These are phyloP conservation scores for Colletotrichum karsti DNA, from an alignment of 2,329 filamentous ascomycete genomes.

Conservation along the genomic window DNA sequence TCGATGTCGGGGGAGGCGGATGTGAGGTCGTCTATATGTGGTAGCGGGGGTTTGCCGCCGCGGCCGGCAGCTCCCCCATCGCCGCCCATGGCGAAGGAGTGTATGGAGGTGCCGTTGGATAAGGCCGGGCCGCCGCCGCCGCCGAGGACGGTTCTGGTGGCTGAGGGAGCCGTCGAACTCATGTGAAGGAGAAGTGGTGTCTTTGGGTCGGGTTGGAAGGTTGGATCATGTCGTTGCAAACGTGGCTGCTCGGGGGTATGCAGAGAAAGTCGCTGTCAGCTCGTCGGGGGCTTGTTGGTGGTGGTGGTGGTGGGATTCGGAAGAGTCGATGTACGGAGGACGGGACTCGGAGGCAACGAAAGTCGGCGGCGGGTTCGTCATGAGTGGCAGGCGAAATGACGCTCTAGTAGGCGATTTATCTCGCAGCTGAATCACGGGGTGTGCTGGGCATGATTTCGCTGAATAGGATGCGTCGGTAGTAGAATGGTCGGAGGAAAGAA, in stretches of 20 bases:
- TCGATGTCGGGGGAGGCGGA: slow-evolving; percentile 56
- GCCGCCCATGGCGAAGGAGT: slow-evolving; percentile 27
- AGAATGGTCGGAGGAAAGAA: slow-evolving; percentile 14
- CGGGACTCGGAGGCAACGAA: slow-evolving; percentile 19
- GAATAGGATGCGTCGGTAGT: background rate
- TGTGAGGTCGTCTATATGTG: slow-evolving; percentile 63
- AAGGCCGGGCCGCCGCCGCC: slow-evolving; percentile 24
- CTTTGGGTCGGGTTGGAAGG: background rate
- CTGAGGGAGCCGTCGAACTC: slow-evolving; percentile 25
- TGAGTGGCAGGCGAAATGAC: slow-evolving; percentile 23
- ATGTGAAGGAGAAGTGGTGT: slow-evolving; percentile 23
- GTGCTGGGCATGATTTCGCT: slow-evolving; percentile 11
- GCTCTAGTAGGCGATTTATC: slow-evolving; percentile 13
- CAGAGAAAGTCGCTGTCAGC: background rate
- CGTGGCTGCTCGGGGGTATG: background rate
- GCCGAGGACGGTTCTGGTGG: slow-evolving; percentile 29
- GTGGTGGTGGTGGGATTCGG: slow-evolving; percentile 1
- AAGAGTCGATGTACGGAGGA: slow-evolving; percentile 19
- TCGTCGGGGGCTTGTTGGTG: background rate
- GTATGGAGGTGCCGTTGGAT: slow-evolving; percentile 21
- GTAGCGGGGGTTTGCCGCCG: slow-evolving; percentile 47
- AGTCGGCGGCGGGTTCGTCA: slow-evolving; percentile 24
- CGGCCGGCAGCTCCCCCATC: slow-evolving; percentile 25
- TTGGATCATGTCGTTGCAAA: slow-evolving; percentile 26
- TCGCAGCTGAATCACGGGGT: slow-evolving; percentile 12